Evolutionary conservation across 306 rosid genomes (phyloP).

Genomic region (Trifolium subterraneum): DNA sequence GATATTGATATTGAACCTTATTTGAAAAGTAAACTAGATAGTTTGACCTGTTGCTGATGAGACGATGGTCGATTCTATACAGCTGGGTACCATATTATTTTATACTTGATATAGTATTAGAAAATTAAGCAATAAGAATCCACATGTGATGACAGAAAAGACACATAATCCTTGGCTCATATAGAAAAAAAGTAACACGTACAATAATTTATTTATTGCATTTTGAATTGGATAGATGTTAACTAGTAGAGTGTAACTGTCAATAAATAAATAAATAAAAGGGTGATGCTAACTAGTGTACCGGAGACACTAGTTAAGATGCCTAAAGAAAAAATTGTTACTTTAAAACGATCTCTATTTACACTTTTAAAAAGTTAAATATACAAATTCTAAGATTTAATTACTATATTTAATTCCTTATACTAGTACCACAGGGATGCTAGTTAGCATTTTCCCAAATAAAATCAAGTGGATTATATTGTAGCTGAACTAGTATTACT

Average conservation of each 20-base stretch:
- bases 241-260: background rate
- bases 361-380: no score
- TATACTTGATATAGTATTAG: background rate
- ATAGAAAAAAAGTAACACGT: background rate
- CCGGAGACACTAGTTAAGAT: no score
- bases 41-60: background rate
- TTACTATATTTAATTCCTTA: no score
- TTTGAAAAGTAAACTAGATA: background rate
- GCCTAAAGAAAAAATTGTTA: no score
- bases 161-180: constrained; percentile 1
- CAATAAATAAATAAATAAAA: no score
- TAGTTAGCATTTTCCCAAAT: no score
- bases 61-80: constrained; percentile 17
- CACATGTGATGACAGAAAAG: background rate
- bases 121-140: background rate
- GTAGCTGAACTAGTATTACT: no score
- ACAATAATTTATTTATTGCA: background rate
- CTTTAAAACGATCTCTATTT: no score
- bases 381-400: no score
- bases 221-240: background rate
- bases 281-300: no score
- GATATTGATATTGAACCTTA: background rate
- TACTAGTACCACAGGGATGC: no score
- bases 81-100: background rate
- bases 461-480: no score